Base-by-base conservation (phyloP, 441 rosid species). In the Aleurites moluccanus region DNA sequence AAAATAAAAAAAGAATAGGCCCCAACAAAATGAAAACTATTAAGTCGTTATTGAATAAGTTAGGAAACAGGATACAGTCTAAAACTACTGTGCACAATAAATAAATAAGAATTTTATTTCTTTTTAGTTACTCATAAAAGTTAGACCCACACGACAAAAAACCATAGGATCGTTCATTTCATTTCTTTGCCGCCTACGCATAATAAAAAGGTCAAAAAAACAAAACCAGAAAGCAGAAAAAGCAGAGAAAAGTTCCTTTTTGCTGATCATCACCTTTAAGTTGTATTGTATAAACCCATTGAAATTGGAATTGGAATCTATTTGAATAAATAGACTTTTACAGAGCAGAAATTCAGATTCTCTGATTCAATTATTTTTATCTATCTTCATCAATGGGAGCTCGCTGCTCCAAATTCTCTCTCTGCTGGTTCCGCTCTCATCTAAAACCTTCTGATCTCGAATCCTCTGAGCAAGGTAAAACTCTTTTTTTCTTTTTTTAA, bases 321-420 rank as follows among this genome's bases (percentile, higher is more conserved):
- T 52, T 52, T 15, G 56, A 52, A n/a, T n/a, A n/a, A n/a, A n/a
- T n/a, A n/a, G n/a, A n/a, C n/a, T n/a, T n/a, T 9, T 14, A 38
- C 8, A 5, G 8, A 6, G 56, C 56, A 20, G 55, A 15, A 15
- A 3, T 18, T 50, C 21, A 15, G n/a, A 50, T 50, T 20, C 20
- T 50, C 18, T 50, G 4, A 3, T 20, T 1, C 40, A 6, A 15
- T 59, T 81, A 21, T 40, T 5, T 16, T 25, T 1, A 7, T 0
- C 70, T 57, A 20, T 52, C 52, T 40, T 33, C 67, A 72, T 72
- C 83, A 83, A 94, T 91, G 97, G 97, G 98, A 83, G 91, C 85
- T 77, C 90, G 91, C 77, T 94, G 94, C 91, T 94, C 98, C 76
- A 94, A 91, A 81, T 80, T 90, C 77, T 91, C 97, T 45, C 82